Evolutionary conservation across 441 rosid genomes (phyloP).

Genomic region (Gossypium gossypioides): DNA sequence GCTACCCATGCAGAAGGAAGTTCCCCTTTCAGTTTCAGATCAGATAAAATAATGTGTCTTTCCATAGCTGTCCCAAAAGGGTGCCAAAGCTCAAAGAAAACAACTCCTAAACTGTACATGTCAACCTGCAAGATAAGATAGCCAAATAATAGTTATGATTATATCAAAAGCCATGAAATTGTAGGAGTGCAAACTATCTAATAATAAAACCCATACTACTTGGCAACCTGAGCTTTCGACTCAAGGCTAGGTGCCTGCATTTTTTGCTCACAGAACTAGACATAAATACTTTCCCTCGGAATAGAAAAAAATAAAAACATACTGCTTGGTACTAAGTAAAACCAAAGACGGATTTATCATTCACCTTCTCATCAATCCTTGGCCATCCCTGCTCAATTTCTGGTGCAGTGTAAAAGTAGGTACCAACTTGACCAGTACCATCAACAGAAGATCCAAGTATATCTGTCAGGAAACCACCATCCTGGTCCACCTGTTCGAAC

Average conservation of each 20-base stretch:
- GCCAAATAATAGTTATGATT: not conserved
- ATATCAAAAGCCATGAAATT: not conserved
- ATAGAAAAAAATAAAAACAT: not conserved
- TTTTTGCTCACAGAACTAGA: not conserved
- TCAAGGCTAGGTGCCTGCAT: not conserved
- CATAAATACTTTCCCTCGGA: not conserved
- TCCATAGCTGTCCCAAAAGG: slow-evolving; percentile 97
- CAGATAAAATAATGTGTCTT: slow-evolving; percentile 58
- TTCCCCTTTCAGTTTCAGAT: slow-evolving; percentile 77
- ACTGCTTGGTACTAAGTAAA: slow-evolving; percentile 15
- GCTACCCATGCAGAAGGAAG: slow-evolving; percentile 73
- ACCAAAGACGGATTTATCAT: slow-evolving; percentile 13
- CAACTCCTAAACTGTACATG: slow-evolving; percentile 95
- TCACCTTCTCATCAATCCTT: slow-evolving; percentile 96
- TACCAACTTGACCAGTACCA: slow-evolving; percentile 91
- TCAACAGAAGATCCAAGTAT: slow-evolving; percentile 65
- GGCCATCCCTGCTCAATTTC: slow-evolving; percentile 99
- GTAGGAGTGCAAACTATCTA: not conserved
- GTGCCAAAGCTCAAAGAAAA: slow-evolving; percentile 92
- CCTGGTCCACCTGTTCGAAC: slow-evolving; percentile 91
- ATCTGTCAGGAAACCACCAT: slow-evolving; percentile 47
- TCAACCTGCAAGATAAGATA: slow-evolving; percentile 58
- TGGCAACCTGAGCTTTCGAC: not conserved
- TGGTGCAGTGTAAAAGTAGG: slow-evolving; percentile 94
- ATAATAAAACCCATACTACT: not conserved